Percentiles rank a stretch among this genome's conserved stretches.
phyloP scores from a whole-genome alignment of 345 rosid species.

The Adansonia digitata region DNA sequence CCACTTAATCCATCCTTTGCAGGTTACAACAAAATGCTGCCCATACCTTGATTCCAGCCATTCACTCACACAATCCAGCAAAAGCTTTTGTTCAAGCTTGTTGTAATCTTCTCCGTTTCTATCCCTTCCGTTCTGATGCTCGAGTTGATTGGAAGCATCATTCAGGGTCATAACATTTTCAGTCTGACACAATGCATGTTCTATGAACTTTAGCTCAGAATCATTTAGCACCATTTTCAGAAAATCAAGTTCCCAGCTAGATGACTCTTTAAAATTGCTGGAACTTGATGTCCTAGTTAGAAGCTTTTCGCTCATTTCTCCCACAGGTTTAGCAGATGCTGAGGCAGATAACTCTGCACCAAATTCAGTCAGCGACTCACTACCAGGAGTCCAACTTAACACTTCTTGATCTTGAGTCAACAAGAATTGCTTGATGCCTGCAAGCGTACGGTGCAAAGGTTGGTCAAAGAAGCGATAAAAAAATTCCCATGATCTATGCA shows the following conservation, averaged over 20 bases:
- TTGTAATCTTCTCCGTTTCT: slow-evolving; percentile 36
- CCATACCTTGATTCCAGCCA: slow-evolving; percentile 34
- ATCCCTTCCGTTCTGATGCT: slow-evolving; percentile 27
- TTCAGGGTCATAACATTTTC: slow-evolving; percentile 29
- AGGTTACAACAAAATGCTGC: slow-evolving; percentile 39
- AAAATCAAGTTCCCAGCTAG: slow-evolving; percentile 57
- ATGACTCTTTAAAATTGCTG: slow-evolving; percentile 21
- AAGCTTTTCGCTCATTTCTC: slow-evolving; percentile 17
- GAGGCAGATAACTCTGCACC: slow-evolving; percentile 36
- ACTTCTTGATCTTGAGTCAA: slow-evolving; percentile 19
- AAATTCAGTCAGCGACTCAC: slow-evolving; percentile 17
- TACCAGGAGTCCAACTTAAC: slow-evolving; percentile 14
- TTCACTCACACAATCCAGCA: slow-evolving; percentile 57
- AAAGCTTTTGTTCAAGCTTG: slow-evolving; percentile 42
- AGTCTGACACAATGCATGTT: slow-evolving; percentile 38
- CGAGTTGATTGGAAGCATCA: slow-evolving; percentile 47
- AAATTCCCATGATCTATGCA: background rate
- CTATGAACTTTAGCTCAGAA: slow-evolving; percentile 38
- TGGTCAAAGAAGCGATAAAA: background rate
- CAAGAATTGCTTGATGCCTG: slow-evolving; percentile 26
- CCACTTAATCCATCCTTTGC: slow-evolving; percentile 40
- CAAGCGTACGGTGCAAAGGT: background rate
- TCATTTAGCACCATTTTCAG: slow-evolving; percentile 39
- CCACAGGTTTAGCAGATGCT: slow-evolving; percentile 34
- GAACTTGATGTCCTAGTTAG: slow-evolving; percentile 18